phyloP scores from a whole-genome alignment of 2,329 filamentous ascomycete genomes.

The Incumbomyces lentus region DNA sequence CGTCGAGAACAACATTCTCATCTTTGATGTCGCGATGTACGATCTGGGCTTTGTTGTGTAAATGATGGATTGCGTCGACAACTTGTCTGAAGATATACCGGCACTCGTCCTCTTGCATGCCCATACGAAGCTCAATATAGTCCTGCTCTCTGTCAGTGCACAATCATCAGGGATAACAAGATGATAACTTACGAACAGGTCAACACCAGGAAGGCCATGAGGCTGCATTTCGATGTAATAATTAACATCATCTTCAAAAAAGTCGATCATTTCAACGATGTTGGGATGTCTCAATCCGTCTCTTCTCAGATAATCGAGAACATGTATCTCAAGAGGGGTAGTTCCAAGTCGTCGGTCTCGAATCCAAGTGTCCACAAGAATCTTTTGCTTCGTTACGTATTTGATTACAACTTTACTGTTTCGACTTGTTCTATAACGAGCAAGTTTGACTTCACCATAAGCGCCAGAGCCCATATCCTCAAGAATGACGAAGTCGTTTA shows the following conservation, averaged over 20 bases:
- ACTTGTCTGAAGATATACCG: conserved; percentile 93
- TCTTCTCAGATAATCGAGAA: conserved; percentile 79
- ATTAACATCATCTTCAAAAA: conserved; percentile 58
- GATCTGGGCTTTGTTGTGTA: conserved; percentile 81
- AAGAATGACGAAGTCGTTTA: conserved; percentile 80
- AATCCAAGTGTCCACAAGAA: conserved; percentile 97
- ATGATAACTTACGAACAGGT: conserved; percentile 53
- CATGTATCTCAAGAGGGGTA: conserved; percentile 92
- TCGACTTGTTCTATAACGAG: conserved; percentile 65
- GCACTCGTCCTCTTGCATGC: conserved; percentile 92
- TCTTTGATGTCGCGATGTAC: conserved; percentile 99
- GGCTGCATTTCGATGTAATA: conserved; percentile 99
- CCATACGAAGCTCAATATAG: conserved; percentile 91
- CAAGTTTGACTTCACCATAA: conserved; percentile 94
- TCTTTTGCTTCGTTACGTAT: conserved; percentile 92
- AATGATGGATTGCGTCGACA: conserved; percentile 74
- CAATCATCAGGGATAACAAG: not conserved
- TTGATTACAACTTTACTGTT: conserved; percentile 74
- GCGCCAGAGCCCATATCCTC: conserved; percentile 98
- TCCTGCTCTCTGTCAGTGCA: conserved; percentile 37
- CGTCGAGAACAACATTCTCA: conserved; percentile 92
- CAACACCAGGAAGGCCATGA: conserved; percentile 92
- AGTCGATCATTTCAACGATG: conserved; percentile 59
- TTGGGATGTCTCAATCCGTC: conserved; percentile 56
- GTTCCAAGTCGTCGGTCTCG: conserved; percentile 85